A percentile compares a stretch with the other conserved stretches of the same genome.
Evolutionary conservation across 2,329 filamentous ascomycete species (phyloP).

Genomic region (Podosphaera aphanis): DNA sequence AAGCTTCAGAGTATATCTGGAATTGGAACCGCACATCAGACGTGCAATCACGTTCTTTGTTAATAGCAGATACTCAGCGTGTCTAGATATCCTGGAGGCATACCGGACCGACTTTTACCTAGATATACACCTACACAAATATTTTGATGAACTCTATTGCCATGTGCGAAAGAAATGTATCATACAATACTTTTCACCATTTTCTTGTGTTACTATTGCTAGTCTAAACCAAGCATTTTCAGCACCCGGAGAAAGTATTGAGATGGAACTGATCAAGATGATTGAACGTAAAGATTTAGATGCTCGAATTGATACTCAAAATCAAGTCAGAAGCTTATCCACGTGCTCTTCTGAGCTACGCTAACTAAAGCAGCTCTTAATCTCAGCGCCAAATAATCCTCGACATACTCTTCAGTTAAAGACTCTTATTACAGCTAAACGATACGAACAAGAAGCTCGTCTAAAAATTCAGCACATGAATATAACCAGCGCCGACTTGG

Average conservation of each 20-base stretch:
- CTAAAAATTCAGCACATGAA: conserved; percentile 59
- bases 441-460: conserved; percentile 52
- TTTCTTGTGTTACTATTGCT: conserved; percentile 62
- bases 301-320: conserved; percentile 66
- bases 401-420: conserved; percentile 47
- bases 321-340: conserved; percentile 28
- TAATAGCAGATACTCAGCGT: conserved; percentile 69
- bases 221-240: conserved; percentile 61
- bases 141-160: conserved; percentile 46
- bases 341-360: neutral
- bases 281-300: conserved; percentile 50
- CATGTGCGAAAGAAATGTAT: conserved; percentile 77
- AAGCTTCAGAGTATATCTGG: conserved; percentile 66
- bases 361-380: conserved; percentile 32
- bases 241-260: conserved; percentile 34
- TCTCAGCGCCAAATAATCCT: conserved; percentile 42
- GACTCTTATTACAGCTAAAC: conserved; percentile 41
- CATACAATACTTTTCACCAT: conserved; percentile 75
- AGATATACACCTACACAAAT: conserved; percentile 61
- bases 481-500: conserved; percentile 50
- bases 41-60: conserved; percentile 79
- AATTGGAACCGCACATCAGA: conserved; percentile 81
- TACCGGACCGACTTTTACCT: conserved; percentile 75
- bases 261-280: conserved; percentile 54
- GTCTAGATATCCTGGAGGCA: conserved; percentile 57